A percentile compares a stretch with the other conserved stretches of the same genome.
Conservation (phyloP, 345 rosid genomes). For the Syzygium oleosum region DNA sequence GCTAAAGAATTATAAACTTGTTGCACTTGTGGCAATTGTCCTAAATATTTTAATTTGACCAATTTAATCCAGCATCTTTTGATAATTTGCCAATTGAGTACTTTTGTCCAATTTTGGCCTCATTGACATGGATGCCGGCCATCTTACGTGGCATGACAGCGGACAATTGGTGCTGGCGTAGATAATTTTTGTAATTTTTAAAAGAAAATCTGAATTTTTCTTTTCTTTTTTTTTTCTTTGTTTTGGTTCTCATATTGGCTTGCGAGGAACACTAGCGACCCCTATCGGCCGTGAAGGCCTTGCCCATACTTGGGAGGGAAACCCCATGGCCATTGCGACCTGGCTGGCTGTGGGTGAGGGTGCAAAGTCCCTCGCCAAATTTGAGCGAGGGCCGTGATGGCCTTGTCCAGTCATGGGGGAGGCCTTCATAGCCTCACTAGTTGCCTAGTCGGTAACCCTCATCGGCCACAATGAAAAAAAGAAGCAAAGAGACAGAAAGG, state of each 20-base stretch:
- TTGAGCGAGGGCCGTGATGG: too few relatives aligned
- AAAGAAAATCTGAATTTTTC: too few relatives aligned
- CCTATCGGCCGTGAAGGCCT: too few relatives aligned
- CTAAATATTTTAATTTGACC: background rate
- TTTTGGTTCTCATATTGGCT: accelerated
- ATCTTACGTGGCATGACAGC: accelerated
- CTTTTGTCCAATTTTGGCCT: background rate
- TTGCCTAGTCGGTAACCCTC: too few relatives aligned
- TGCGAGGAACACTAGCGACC: background rate
- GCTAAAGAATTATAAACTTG: background rate
- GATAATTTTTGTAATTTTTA: background rate
- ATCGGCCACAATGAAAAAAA: background rate
- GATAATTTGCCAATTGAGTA: background rate
- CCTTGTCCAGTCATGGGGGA: too few relatives aligned
- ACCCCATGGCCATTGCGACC: too few relatives aligned
- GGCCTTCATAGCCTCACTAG: too few relatives aligned
- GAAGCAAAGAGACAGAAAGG: background rate
- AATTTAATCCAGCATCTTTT: background rate
- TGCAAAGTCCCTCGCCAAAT: too few relatives aligned
- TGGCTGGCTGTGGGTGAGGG: too few relatives aligned
- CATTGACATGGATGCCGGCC: accelerated
- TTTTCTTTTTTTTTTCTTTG: background rate
- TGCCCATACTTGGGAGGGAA: too few relatives aligned
- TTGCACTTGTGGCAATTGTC: background rate
- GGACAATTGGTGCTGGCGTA: accelerated